Conservation (phyloP, 768 basidiomycete species). For the Steccherinum ochraceum region DNA sequence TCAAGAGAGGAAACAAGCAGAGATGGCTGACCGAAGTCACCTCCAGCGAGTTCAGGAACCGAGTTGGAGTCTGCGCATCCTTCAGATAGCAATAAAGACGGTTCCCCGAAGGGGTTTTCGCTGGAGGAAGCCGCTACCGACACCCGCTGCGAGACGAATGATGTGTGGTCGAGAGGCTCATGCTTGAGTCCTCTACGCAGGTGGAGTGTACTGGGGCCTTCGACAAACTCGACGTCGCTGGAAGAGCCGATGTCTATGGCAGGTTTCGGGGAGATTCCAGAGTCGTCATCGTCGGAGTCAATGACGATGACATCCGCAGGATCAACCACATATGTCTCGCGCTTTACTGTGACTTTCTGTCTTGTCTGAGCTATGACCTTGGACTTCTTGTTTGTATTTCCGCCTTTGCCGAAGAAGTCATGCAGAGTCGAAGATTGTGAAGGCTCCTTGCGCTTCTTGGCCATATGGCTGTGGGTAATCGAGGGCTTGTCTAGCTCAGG, state of each 20-base stretch:
- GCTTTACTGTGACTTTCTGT: neutral
- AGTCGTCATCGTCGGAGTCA: conserved; percentile 23
- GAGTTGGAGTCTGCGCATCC: neutral
- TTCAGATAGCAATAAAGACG: conserved; percentile 2
- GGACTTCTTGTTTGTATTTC: conserved; percentile 13
- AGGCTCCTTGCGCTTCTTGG: conserved; percentile 24
- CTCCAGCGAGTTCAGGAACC: neutral
- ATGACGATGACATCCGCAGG: conserved; percentile 25
- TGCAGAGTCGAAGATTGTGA: conserved; percentile 20
- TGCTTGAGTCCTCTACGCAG: neutral
- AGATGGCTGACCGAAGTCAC: neutral
- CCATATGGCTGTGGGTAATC: conserved; percentile 7
- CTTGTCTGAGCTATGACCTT: neutral
- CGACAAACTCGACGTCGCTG: conserved; percentile 16
- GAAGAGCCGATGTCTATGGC: neutral
- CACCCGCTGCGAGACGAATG: neutral
- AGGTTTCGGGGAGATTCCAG: neutral
- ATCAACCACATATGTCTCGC: neutral
- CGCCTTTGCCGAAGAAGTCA: conserved; percentile 18
- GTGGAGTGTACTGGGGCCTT: neutral
- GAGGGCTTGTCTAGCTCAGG: no score
- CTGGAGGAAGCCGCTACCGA: neutral
- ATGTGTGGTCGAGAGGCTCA: neutral
- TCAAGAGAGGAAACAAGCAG: neutral
- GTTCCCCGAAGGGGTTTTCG: conserved; percentile 3